These are phyloP conservation scores for Eucalyptus shirleyi DNA, from an alignment of 345 rosid species.

Conservation along the genomic window DNA sequence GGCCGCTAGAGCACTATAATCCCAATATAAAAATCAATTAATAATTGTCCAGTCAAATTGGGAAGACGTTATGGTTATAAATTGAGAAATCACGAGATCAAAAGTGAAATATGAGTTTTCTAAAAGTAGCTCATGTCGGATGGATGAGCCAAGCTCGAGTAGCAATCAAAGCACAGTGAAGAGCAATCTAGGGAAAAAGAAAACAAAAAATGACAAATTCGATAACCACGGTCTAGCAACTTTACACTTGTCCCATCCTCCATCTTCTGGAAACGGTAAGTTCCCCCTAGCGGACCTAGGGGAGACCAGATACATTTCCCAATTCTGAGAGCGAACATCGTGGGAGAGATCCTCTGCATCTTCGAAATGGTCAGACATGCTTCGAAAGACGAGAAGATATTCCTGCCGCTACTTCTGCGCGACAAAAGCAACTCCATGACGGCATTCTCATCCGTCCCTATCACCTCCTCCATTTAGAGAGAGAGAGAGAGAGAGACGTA, in stretches of 20 bases:
- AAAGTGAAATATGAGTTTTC: neutral
- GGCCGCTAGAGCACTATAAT: fast-evolving
- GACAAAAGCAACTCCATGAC: neutral
- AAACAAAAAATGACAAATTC: neutral
- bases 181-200: neutral
- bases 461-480: neutral
- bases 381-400: neutral
- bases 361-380: neutral
- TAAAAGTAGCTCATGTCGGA: neutral
- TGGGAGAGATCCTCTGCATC: neutral
- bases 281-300: neutral
- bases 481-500: neutral
- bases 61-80: neutral
- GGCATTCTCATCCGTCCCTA: neutral
- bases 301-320: neutral
- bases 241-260: neutral
- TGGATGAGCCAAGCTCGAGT: neutral
- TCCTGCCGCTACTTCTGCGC: neutral
- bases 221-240: neutral
- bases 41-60: neutral
- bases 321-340: neutral
- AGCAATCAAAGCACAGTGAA: neutral
- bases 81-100: neutral
- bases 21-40: neutral
- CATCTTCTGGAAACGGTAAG: neutral